Percentiles rank a stretch among this genome's conserved stretches.
phyloP scores from a whole-genome alignment of 352 stramenopile species.

The Phytophthora lateralis region DNA sequence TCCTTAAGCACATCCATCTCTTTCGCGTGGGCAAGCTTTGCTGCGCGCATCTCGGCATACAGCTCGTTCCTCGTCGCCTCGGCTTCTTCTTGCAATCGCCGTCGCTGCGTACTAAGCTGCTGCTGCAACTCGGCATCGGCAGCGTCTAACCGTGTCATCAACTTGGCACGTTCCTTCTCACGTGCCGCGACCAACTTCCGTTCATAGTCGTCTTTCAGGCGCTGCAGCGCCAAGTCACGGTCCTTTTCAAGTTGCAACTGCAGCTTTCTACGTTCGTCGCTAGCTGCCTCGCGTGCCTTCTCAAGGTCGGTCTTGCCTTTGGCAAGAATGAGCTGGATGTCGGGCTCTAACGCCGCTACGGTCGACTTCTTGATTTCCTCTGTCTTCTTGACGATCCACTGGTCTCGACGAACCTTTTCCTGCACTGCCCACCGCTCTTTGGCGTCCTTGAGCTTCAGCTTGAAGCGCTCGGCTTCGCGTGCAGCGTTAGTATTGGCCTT shows the following conservation, averaged over 20 bases:
- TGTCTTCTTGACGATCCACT: slow-evolving; percentile 86
- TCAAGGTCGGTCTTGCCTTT: slow-evolving; percentile 78
- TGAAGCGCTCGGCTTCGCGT: slow-evolving; percentile 66
- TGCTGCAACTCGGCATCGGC: slow-evolving; percentile 82
- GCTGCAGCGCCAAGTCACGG: slow-evolving; percentile 50
- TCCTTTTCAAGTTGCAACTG: slow-evolving; percentile 66
- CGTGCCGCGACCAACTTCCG: slow-evolving; percentile 69
- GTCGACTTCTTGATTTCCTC: slow-evolving; percentile 89
- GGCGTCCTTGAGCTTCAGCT: slow-evolving; percentile 78
- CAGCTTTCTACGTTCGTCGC: slow-evolving; percentile 63
- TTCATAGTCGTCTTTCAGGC: slow-evolving; percentile 74
- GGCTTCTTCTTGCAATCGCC: slow-evolving; percentile 73
- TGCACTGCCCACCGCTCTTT: slow-evolving; percentile 74
- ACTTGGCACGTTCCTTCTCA: slow-evolving; percentile 78
- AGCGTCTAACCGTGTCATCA: slow-evolving; percentile 73
- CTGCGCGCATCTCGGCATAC: slow-evolving; percentile 48
- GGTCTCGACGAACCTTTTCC: slow-evolving; percentile 72
- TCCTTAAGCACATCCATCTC: slow-evolving; percentile 70
- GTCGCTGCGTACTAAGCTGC: slow-evolving; percentile 70
- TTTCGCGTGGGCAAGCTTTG: slow-evolving; percentile 57
- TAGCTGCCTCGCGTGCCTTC: slow-evolving; percentile 56
- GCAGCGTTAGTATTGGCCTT: slow-evolving; percentile 45
- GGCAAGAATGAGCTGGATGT: slow-evolving; percentile 81
- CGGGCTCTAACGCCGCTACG: slow-evolving; percentile 73
- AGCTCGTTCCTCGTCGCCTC: slow-evolving; percentile 68